A percentile compares a stretch with the other conserved stretches of the same genome.
Evolutionary conservation across 1,139 yeast species (phyloP).

Genomic region (Saccharomyces pastorianus): DNA sequence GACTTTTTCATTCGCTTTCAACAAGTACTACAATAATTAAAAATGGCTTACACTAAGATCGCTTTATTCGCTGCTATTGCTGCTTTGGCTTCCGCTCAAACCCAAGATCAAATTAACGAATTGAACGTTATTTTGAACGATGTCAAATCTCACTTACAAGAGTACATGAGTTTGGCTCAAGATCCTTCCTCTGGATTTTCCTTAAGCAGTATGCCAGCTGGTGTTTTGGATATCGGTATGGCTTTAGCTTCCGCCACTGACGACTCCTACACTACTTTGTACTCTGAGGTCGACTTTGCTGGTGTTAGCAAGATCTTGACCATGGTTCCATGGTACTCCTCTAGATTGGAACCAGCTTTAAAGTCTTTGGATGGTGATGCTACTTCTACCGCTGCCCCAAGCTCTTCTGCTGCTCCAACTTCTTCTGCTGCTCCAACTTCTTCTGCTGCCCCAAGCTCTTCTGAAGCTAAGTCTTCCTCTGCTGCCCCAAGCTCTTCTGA

Average conservation of each 20-base stretch:
- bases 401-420: background rate
- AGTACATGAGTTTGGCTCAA: conserved; percentile 12
- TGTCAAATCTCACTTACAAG: conserved; percentile 6
- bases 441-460: conserved; percentile 9
- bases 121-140: conserved; percentile 9
- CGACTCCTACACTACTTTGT: conserved; percentile 31
- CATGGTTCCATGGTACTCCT: conserved; percentile 39
- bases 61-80: conserved; percentile 8
- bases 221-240: conserved; percentile 16
- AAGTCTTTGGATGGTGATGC: conserved; percentile 9
- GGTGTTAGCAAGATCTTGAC: conserved; percentile 34
- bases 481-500: conserved; percentile 16
- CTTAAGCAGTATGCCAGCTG: conserved; percentile 27
- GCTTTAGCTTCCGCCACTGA: conserved; percentile 10
- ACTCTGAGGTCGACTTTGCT: conserved; percentile 22
- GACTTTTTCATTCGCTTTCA: conserved; percentile 4
- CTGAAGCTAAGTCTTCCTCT: conserved; percentile 8
- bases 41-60: conserved; percentile 6
- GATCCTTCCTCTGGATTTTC: conserved; percentile 2
- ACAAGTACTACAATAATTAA: background rate
- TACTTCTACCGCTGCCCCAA: conserved; percentile 1
- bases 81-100: conserved; percentile 8
- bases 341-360: conserved; percentile 31
- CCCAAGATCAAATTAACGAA: conserved; percentile 7
- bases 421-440: conserved; percentile 8